A percentile compares a stretch with the other conserved stretches of the same genome.
Evolutionary conservation across 2,329 filamentous ascomycete genomes (phyloP).

Genomic region (Talaromyces funiculosus): DNA sequence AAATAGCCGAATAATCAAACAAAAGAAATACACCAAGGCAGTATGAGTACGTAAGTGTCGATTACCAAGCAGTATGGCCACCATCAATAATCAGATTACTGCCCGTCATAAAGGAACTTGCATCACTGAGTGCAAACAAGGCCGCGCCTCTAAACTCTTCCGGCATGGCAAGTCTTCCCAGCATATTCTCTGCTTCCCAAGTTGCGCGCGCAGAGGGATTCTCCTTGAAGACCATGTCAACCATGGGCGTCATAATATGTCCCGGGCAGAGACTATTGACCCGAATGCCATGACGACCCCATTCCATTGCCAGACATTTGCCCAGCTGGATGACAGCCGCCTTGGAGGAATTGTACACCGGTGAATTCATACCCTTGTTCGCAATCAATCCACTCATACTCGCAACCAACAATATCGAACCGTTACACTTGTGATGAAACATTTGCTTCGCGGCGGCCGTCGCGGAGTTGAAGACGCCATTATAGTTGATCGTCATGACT

Average conservation of each 20-base stretch:
- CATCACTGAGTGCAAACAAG: slow-evolving; percentile 62
- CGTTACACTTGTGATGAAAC: slow-evolving; percentile 44
- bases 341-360: slow-evolving; percentile 51
- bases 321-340: slow-evolving; percentile 49
- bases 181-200: slow-evolving; percentile 46
- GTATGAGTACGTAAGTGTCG: background rate
- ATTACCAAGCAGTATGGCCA: slow-evolving; percentile 53
- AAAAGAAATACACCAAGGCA: background rate
- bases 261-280: slow-evolving; percentile 52
- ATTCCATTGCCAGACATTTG: slow-evolving; percentile 50
- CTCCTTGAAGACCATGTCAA: slow-evolving; percentile 68
- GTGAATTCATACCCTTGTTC: slow-evolving; percentile 42
- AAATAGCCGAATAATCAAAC: background rate
- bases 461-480: slow-evolving; percentile 46
- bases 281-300: slow-evolving; percentile 46
- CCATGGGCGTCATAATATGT: slow-evolving; percentile 65
- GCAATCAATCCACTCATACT: slow-evolving; percentile 49
- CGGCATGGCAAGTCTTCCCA: slow-evolving; percentile 50
- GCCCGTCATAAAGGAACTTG: slow-evolving; percentile 66
- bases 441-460: slow-evolving; percentile 46
- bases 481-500: slow-evolving; percentile 47
- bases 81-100: slow-evolving; percentile 66
- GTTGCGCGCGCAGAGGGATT: slow-evolving; percentile 56
- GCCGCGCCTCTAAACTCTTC: slow-evolving; percentile 61
- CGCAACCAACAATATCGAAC: slow-evolving; percentile 46